phyloP scores from a whole-genome alignment of 805 yeast genomes.

The Ogataea corticis region DNA sequence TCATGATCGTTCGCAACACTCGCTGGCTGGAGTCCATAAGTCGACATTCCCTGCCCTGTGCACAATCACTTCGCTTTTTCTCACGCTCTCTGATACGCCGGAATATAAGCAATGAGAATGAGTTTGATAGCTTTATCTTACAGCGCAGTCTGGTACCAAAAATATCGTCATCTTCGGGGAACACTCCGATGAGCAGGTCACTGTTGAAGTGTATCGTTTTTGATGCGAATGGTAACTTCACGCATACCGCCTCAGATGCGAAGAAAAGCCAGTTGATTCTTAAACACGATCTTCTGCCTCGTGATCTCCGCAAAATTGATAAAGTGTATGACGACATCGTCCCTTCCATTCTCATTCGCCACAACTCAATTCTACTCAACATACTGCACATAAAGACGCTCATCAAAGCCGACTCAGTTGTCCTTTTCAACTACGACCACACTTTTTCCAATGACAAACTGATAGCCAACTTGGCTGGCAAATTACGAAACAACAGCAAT shows the following conservation, averaged over 20 bases:
- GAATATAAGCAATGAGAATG: slow-evolving; percentile 5
- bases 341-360: slow-evolving; percentile 53
- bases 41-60: no score
- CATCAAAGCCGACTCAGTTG: slow-evolving; percentile 52
- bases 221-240: slow-evolving; percentile 44
- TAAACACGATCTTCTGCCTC: slow-evolving; percentile 46
- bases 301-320: slow-evolving; percentile 56
- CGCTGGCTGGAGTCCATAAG: no score
- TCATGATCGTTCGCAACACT: no score
- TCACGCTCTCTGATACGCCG: background rate
- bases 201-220: slow-evolving; percentile 48
- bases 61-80: background rate
- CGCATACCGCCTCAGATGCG: slow-evolving; percentile 46
- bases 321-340: slow-evolving; percentile 50
- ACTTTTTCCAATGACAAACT: slow-evolving; percentile 47
- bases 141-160: slow-evolving; percentile 30
- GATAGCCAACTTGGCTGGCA: slow-evolving; percentile 41
- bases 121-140: slow-evolving; percentile 25
- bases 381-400: slow-evolving; percentile 52
- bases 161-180: slow-evolving; percentile 8
- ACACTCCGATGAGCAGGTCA: slow-evolving; percentile 14
- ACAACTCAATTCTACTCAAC: slow-evolving; percentile 47
- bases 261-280: slow-evolving; percentile 44
- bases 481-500: slow-evolving; percentile 37
- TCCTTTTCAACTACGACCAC: slow-evolving; percentile 48